Evolutionary conservation across 1,284 basidiomycete genomes (phyloP), one percentile per base, ranked within the genome.

Genomic region (Trichosporon faecale): DNA sequence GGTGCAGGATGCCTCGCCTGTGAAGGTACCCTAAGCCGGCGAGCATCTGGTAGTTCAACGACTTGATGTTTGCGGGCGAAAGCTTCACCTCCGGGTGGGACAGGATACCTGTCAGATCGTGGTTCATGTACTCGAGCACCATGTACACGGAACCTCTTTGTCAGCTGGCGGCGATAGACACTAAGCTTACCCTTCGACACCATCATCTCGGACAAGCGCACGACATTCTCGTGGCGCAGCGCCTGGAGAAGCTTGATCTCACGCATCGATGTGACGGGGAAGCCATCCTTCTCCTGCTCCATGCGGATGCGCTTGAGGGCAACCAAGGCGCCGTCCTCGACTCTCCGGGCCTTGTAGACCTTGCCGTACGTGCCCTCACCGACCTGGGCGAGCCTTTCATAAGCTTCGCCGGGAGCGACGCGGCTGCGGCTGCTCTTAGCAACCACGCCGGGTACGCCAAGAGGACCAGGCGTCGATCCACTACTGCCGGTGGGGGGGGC

Each of bases 41-140:
- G 31, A 99, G 89, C 90, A 99, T 95, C 83, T 99, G 97, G 72
- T 90, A 87, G 78, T 92, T 95, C 63, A 99, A 88, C 0, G 95
- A 97, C 85, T 99, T 99, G 68, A 98, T 86, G 82, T 99, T 92
- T 16, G 92, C 93, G 18, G 89, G 87, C 0, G 88, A 88, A 79
- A 99, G 98, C 57, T 81, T 85, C 76, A 92, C 95, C 81, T 93
- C 89, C 0, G 90, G 93, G 83, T 98, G 95, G 0, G 94, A 92
- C 14, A 99, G 87, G 67, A 99, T 88, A 2, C 98, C 98, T 2
- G 95, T 98, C 66, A 99, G 87, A 80, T 99, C 97, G 82, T 99
- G 96, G 79, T 99, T 95, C 93, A 98, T 95, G 83, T 99, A 99
- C 83, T 99, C 95, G 79, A 99, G 95, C 31, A 99, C 96, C 95